A percentile compares a stretch with the other conserved stretches of the same genome.
Evolutionary conservation across 495 filamentous ascomycete species (phyloP).

Genomic region (Penicillium chermesinum): DNA sequence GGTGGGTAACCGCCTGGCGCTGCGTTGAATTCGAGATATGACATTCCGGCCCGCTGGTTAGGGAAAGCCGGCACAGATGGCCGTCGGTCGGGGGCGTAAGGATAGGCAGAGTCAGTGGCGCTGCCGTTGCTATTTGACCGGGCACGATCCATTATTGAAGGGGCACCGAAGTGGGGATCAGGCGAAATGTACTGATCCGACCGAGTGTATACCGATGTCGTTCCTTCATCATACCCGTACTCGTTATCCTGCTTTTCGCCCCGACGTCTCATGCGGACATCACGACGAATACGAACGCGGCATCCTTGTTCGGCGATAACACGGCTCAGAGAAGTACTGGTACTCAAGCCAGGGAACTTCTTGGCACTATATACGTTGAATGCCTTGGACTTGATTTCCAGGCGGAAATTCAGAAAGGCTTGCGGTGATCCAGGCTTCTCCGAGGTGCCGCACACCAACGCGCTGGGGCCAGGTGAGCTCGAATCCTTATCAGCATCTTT

Average conservation of each 20-base stretch:
- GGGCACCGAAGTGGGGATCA: constrained; percentile 40
- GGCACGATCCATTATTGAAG: constrained; percentile 48
- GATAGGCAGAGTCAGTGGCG: constrained; percentile 46
- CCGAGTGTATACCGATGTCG: constrained; percentile 41
- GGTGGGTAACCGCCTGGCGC: constrained; percentile 38
- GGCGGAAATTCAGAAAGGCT: constrained; percentile 56
- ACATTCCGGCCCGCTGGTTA: constrained; percentile 30
- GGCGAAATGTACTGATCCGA: constrained; percentile 54
- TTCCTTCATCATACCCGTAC: constrained; percentile 60
- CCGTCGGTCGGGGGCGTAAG: constrained; percentile 39
- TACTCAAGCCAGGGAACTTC: constrained; percentile 93
- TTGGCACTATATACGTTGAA: constrained; percentile 95
- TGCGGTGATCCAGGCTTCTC: constrained; percentile 35
- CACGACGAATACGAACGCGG: constrained; percentile 90
- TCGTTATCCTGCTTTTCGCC: constrained; percentile 65
- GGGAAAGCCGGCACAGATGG: constrained; percentile 51
- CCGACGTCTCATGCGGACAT: constrained; percentile 93
- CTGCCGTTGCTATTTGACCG: constrained; percentile 68
- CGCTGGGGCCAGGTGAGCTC: constrained; percentile 23
- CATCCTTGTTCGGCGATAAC: constrained; percentile 96
- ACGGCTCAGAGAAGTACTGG: constrained; percentile 83
- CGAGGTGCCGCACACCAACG: constrained; percentile 12
- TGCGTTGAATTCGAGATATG: constrained; percentile 41
- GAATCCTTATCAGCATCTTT: constrained; percentile 58
- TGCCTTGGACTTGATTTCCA: constrained; percentile 83